Evolutionary conservation across 495 filamentous ascomycete species (phyloP).

Genomic region (Hyphodiscus hymeniophilus): DNA sequence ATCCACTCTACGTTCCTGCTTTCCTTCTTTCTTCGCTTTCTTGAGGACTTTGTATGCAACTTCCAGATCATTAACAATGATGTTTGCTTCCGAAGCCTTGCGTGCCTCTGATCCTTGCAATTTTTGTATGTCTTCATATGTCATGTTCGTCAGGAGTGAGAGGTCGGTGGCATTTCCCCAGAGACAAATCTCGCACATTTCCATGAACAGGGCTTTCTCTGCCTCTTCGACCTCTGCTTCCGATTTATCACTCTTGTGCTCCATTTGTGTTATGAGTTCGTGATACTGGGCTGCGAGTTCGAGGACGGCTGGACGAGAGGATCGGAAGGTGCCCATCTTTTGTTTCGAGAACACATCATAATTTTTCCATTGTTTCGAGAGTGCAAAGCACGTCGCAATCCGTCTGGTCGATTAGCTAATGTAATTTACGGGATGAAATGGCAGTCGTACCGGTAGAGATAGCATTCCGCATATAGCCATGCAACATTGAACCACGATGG

Average conservation of each 20-base stretch:
- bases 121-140: slow-evolving; percentile 94
- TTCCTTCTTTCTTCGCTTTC: slow-evolving; percentile 52
- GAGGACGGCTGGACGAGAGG: slow-evolving; percentile 83
- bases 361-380: slow-evolving; percentile 76
- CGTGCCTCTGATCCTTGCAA: slow-evolving; percentile 82
- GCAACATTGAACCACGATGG: slow-evolving; percentile 74
- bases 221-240: slow-evolving; percentile 47
- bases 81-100: slow-evolving; percentile 78
- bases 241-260: slow-evolving; percentile 23
- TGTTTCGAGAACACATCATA: slow-evolving; percentile 90
- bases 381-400: slow-evolving; percentile 64
- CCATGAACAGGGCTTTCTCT: slow-evolving; percentile 70
- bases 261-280: slow-evolving; percentile 50
- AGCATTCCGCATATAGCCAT: slow-evolving; percentile 92
- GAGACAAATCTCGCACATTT: slow-evolving; percentile 95
- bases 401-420: slow-evolving; percentile 41
- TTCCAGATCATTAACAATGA: slow-evolving; percentile 75
- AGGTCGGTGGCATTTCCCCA: slow-evolving; percentile 98
- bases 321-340: slow-evolving; percentile 89
- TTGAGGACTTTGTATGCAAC: slow-evolving; percentile 63
- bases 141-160: slow-evolving; percentile 79
- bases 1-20: slow-evolving; percentile 61
- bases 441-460: slow-evolving; percentile 65
- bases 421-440: background rate
- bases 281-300: slow-evolving; percentile 73